Base-by-base conservation (phyloP, 1,284 basidiomycete genomes). In the Sanghuangporus sanghuang region DNA sequence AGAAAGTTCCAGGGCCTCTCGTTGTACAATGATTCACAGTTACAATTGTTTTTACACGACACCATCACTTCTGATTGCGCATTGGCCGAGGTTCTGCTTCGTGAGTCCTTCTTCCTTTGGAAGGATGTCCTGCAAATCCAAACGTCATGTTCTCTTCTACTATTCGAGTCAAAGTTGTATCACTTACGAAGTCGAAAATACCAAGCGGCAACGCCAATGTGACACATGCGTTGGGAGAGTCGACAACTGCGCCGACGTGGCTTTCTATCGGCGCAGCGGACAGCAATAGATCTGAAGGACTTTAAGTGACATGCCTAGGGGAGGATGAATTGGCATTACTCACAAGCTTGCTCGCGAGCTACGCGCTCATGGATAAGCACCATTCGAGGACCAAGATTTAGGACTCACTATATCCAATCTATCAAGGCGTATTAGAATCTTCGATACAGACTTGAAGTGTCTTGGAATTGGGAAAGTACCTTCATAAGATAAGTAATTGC, bases 211-310 rank as follows among this genome's bases (percentile, higher is more conserved):
- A 77, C 0, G 81, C 87, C 48, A 92, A 75, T 0, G 88, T 91
- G 1, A 90, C 89, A 69, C 88, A 90, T 0, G 88, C 89, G 67
- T 91, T 92, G 2, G 89, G 89, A 2, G 86, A 87, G 72, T 91
- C 87, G 46, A 92, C 90, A 27, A 92, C 71, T 2, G 89, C 88
- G 5, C 85, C 89, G 63, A 92, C 82, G 69, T 91, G 89, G 62
- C 85, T 85, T 70, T 93, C 90, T 50, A 92, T 77, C 0, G 90
- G 90, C 0, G 90, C 90, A 0, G 89, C 89, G 0, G 86, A 86
- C 16, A 93, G 78, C 9, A 93, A 76, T 6, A 93, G 80, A 69
- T 92, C 87, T 81, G 69, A 23, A 14, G 16, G 52, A 56, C 56
- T 42, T 16, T 12, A 38, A 50, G 36, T 8, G n/a, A 9, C 12